phyloP scores from a whole-genome alignment of 2,329 filamentous ascomycete genomes.

The Penicillium occitanis region DNA sequence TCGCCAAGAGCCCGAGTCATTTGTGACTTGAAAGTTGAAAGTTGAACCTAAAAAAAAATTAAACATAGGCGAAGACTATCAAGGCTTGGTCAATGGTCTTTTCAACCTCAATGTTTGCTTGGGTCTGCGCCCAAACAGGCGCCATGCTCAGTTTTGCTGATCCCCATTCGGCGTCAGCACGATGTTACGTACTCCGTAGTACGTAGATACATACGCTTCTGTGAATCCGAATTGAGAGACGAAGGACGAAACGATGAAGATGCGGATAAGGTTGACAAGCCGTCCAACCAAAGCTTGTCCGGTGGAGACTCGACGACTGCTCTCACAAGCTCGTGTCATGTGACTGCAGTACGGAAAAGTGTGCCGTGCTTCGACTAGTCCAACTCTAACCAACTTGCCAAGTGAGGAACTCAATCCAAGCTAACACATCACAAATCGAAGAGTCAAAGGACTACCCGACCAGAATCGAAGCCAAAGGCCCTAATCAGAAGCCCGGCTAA shows the following conservation, averaged over 20 bases:
- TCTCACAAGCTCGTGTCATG: not conserved
- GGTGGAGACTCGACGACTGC: not conserved
- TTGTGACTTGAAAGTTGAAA: not conserved
- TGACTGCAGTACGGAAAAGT: not conserved
- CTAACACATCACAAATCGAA: not conserved
- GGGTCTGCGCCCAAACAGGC: not conserved
- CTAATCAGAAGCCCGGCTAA: not conserved
- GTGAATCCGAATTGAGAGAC: not conserved
- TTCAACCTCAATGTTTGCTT: not conserved
- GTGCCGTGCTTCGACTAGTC: not conserved
- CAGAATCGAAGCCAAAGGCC: not conserved
- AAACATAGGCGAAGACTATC: not conserved
- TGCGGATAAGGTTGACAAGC: not conserved
- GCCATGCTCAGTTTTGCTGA: not conserved
- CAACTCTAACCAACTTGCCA: not conserved
- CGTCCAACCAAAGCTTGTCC: not conserved
- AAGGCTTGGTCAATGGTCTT: not conserved
- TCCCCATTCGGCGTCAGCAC: not conserved
- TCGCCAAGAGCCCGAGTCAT: not conserved
- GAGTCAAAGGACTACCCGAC: not conserved
- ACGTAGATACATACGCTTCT: not conserved
- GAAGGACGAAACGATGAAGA: not conserved
- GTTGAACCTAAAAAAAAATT: not conserved
- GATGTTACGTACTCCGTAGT: not conserved
- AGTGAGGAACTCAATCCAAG: not conserved